A percentile compares a stretch with the other conserved stretches of the same genome.
Conservation (phyloP, 2,329 filamentous ascomycete species). For the Xylariaceae sp. region DNA sequence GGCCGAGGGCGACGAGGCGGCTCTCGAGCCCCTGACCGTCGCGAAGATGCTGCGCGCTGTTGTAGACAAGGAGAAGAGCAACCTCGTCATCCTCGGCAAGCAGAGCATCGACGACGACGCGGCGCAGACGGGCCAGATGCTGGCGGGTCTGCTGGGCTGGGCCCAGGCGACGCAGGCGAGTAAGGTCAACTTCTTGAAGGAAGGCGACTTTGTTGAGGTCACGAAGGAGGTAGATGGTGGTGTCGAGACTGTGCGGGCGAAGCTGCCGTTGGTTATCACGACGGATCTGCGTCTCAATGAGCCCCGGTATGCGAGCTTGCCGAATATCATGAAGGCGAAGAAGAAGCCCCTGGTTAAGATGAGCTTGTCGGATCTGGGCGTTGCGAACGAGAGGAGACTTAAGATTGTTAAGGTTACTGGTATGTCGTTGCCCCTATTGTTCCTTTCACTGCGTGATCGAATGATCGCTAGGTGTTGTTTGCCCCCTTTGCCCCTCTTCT, state of each 20-base stretch:
- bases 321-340: conserved; percentile 99
- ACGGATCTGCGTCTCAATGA: conserved; percentile 93
- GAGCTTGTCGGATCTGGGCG: conserved; percentile 73
- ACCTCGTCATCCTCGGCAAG: conserved; percentile 91
- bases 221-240: conserved; percentile 93
- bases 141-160: conserved; percentile 88
- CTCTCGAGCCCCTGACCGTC: conserved; percentile 83
- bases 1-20: conserved; percentile 56
- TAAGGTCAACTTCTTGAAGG: conserved; percentile 68
- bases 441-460: not conserved
- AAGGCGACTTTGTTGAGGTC: conserved; percentile 64
- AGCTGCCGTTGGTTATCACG: conserved; percentile 88
- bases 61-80: conserved; percentile 77
- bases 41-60: conserved; percentile 82
- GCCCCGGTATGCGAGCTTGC: conserved; percentile 89
- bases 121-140: conserved; percentile 95
- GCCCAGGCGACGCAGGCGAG: conserved; percentile 90
- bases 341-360: conserved; percentile 98
- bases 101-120: conserved; percentile 98
- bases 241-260: conserved; percentile 79
- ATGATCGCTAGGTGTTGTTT: not conserved
- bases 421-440: conserved; percentile 40
- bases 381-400: conserved; percentile 68
- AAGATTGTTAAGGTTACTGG: conserved; percentile 86
- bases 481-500: not conserved